phyloP scores from a whole-genome alignment of 192 early-diverging fungal species.

The Bifiguratus adelaidae region DNA sequence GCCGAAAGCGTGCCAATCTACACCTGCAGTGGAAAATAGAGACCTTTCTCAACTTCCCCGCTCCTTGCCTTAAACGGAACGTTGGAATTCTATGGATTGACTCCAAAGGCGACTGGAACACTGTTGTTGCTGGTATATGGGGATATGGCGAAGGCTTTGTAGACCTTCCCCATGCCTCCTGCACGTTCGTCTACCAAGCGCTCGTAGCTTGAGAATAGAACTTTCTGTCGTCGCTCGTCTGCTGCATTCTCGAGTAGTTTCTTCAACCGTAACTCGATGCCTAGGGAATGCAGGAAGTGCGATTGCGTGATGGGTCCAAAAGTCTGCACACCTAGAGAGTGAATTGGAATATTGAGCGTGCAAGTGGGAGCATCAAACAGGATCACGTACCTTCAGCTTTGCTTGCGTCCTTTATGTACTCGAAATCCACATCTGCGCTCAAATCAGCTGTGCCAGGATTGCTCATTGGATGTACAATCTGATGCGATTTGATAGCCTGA shows the following conservation, averaged over 20 bases:
- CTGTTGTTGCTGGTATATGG: too few species aligned
- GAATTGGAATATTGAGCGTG: background rate
- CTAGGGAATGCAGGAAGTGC: conserved; percentile 64
- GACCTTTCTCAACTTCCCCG: too few species aligned
- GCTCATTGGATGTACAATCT: conserved; percentile 67
- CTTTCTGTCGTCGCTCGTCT: conserved; percentile 35
- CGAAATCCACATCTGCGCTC: conserved; percentile 89
- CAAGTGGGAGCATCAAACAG: background rate
- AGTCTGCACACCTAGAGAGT: conserved; percentile 16
- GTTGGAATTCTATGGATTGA: too few species aligned
- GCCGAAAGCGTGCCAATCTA: too few species aligned
- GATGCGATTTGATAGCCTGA: conserved; percentile 79
- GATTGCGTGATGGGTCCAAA: conserved; percentile 79
- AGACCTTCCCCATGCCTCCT: conserved; percentile 76
- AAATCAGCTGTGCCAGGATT: conserved; percentile 80
- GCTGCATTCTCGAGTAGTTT: conserved; percentile 50
- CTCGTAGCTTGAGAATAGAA: conserved; percentile 57
- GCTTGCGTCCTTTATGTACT: conserved; percentile 49
- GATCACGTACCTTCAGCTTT: conserved; percentile 7
- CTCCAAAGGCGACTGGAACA: too few species aligned
- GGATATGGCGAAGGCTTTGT: conserved; percentile 65
- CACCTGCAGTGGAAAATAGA: too few species aligned
- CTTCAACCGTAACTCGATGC: conserved; percentile 65
- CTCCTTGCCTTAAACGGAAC: too few species aligned
- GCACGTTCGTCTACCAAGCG: conserved; percentile 71